A percentile compares a stretch with the other conserved stretches of the same genome.
These are phyloP conservation scores for Botrytis paeoniae DNA, from an alignment of 2,329 filamentous ascomycete species.

Conservation along the genomic window DNA sequence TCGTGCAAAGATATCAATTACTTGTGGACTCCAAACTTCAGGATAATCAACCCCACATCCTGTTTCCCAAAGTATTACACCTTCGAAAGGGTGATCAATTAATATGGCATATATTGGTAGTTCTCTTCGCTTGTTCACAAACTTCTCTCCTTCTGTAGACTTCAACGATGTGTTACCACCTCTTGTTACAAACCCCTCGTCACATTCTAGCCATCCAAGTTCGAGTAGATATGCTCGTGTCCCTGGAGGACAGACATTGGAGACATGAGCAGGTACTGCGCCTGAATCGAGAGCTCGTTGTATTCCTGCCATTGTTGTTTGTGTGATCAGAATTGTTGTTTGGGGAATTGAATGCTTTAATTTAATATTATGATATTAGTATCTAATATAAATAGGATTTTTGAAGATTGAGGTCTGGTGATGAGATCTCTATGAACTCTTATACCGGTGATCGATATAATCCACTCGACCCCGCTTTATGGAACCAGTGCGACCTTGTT, in stretches of 20 bases:
- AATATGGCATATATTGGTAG: conserved; percentile 32
- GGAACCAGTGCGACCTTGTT: not conserved
- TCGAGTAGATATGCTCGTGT: conserved; percentile 48
- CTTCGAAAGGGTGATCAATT: conserved; percentile 34
- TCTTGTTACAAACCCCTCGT: conserved; percentile 44
- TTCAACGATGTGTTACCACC: conserved; percentile 32
- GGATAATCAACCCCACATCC: conserved; percentile 33
- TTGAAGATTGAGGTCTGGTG: not conserved
- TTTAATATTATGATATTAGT: not conserved
- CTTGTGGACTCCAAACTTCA: conserved; percentile 37
- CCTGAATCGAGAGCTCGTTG: conserved; percentile 30
- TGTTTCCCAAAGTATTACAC: conserved; percentile 33
- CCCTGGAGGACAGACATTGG: conserved; percentile 41
- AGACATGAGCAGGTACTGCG: conserved; percentile 29
- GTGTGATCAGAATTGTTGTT: not conserved
- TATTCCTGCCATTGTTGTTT: conserved; percentile 28
- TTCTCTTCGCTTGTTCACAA: conserved; percentile 32
- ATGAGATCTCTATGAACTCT: not conserved
- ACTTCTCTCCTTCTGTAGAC: conserved; percentile 25
- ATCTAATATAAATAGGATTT: not conserved
- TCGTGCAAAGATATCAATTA: conserved; percentile 42
- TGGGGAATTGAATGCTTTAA: not conserved
- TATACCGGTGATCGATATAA: not conserved
- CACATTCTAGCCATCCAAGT: conserved; percentile 45
- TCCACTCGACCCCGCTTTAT: not conserved